phyloP scores from a whole-genome alignment of 495 filamentous ascomycete genomes.

The Amphirosellinia nigrospora region DNA sequence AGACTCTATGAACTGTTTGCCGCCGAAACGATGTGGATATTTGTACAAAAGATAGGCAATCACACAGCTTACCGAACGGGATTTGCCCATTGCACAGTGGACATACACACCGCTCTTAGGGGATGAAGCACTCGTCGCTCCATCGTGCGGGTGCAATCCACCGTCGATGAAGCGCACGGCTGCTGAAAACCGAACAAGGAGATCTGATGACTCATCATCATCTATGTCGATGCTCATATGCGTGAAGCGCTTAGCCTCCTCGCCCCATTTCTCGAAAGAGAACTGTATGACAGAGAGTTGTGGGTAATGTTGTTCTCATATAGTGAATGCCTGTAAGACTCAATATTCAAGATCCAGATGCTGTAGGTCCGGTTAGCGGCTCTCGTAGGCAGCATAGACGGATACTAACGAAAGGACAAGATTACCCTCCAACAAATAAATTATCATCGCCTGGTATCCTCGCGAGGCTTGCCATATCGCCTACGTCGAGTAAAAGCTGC shows the following conservation, averaged over 20 bases:
- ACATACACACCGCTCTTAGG: slow-evolving; percentile 47
- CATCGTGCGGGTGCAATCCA: slow-evolving; percentile 56
- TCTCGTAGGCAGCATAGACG: slow-evolving; percentile 4
- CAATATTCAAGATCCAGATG: slow-evolving; percentile 67
- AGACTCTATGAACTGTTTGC: slow-evolving; percentile 28
- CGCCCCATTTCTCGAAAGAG: slow-evolving; percentile 44
- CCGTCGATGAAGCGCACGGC: slow-evolving; percentile 83
- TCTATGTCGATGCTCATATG: slow-evolving; percentile 84
- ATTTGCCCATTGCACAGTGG: slow-evolving; percentile 93
- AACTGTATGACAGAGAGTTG: slow-evolving; percentile 73
- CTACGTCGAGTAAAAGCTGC: not conserved
- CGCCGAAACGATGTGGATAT: slow-evolving; percentile 51
- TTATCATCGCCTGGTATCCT: slow-evolving; percentile 54
- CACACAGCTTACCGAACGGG: slow-evolving; percentile 82
- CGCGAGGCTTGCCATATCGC: slow-evolving; percentile 27
- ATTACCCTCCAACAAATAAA: slow-evolving; percentile 83
- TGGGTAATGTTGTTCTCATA: slow-evolving; percentile 81
- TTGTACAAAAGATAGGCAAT: slow-evolving; percentile 85
- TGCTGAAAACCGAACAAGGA: slow-evolving; percentile 77
- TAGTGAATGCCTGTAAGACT: slow-evolving; percentile 67
- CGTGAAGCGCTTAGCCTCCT: slow-evolving; percentile 59
- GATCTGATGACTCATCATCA: slow-evolving; percentile 85
- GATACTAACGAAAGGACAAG: slow-evolving; percentile 23
- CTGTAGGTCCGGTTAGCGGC: slow-evolving; percentile 55
- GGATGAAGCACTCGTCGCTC: slow-evolving; percentile 51